Percentiles rank a stretch among this genome's conserved stretches.
These are phyloP conservation scores for Nannochloropsis gaditana DNA, from an alignment of 108 stramenopile genomes.

Conservation along the genomic window DNA sequence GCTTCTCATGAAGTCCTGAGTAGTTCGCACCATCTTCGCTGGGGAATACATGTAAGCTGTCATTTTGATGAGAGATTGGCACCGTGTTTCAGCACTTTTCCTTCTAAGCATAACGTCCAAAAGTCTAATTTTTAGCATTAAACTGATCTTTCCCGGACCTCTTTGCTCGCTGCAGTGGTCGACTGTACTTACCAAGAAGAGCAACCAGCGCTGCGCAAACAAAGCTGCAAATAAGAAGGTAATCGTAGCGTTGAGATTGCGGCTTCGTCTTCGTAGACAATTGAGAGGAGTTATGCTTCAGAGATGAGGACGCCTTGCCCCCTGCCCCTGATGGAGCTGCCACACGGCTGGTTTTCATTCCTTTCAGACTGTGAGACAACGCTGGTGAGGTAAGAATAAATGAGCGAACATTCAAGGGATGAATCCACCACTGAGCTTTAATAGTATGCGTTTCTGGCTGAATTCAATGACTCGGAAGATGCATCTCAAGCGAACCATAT, in stretches of 20 bases:
- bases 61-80: too few relatives aligned
- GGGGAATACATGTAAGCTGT: not conserved
- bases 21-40: not conserved
- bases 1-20: not conserved
- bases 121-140: too few relatives aligned
- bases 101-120: too few relatives aligned
- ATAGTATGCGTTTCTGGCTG: too few relatives aligned
- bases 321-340: conserved; percentile 13
- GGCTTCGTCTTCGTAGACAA: not conserved
- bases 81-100: too few relatives aligned
- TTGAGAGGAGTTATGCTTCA: not conserved
- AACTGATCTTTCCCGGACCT: too few relatives aligned
- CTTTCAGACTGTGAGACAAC: not conserved
- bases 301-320: not conserved
- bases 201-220: not conserved
- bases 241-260: not conserved
- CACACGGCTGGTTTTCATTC: not conserved
- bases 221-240: not conserved
- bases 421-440: too few relatives aligned
- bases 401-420: too few relatives aligned
- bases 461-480: too few relatives aligned
- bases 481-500: too few relatives aligned
- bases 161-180: too few relatives aligned
- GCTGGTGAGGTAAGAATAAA: too few relatives aligned
- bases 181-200: not conserved